Evolutionary conservation across 1,139 yeast genomes (phyloP).

Genomic region (Zhuliangozyma blackwelliae): DNA sequence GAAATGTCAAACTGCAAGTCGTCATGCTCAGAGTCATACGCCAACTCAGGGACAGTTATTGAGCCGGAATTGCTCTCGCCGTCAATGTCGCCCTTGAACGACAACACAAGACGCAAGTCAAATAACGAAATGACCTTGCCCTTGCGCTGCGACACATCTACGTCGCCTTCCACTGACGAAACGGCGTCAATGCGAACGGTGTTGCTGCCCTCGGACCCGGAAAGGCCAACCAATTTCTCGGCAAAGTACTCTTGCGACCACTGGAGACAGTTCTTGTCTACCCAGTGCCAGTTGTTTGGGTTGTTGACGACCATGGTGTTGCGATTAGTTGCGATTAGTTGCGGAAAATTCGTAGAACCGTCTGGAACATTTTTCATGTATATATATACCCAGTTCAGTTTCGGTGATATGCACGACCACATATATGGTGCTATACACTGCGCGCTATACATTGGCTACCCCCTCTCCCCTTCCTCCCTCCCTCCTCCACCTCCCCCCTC

Average conservation of each 20-base stretch:
- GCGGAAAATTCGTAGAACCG: neutral
- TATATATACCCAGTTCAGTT: too few relatives aligned
- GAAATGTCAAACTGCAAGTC: constrained; percentile 81
- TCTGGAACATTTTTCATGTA: too few relatives aligned
- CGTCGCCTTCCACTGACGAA: constrained; percentile 86
- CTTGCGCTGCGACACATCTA: constrained; percentile 93
- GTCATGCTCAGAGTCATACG: constrained; percentile 85
- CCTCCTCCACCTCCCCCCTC: neutral
- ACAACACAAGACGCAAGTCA: constrained; percentile 67
- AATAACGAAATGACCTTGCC: constrained; percentile 92
- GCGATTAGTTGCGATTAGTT: too few relatives aligned
- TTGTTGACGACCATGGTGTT: constrained; percentile 43
- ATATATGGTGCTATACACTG: too few relatives aligned
- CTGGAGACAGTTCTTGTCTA: constrained; percentile 89
- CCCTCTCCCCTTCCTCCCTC: too few relatives aligned
- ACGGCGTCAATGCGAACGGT: constrained; percentile 48
- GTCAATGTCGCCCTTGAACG: constrained; percentile 48
- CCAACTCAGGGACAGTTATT: constrained; percentile 83
- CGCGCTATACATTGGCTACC: too few relatives aligned
- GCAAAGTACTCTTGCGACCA: constrained; percentile 83
- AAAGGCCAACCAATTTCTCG: constrained; percentile 50
- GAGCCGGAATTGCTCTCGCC: constrained; percentile 54
- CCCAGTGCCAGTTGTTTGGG: constrained; percentile 87
- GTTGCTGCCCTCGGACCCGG: constrained; percentile 33
- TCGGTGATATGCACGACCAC: too few relatives aligned